Evolutionary conservation across 2,329 filamentous ascomycete species (phyloP).

Genomic region (Trichoderma breve): DNA sequence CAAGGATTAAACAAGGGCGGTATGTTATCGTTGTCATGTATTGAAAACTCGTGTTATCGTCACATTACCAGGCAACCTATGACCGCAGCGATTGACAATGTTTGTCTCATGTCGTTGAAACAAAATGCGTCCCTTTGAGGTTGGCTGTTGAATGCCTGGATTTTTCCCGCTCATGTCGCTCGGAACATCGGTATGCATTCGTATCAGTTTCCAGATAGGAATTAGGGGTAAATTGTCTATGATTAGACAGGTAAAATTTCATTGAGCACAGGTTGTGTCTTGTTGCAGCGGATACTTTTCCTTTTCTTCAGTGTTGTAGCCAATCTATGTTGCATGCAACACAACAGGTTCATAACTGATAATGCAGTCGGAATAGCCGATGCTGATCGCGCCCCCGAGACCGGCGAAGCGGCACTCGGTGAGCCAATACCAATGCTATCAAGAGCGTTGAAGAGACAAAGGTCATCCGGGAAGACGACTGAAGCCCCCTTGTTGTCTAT

Average conservation of each 20-base stretch:
- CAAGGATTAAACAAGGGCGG: not conserved
- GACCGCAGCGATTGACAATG: not conserved
- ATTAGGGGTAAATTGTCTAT: not conserved
- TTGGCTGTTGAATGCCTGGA: not conserved
- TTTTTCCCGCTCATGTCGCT: not conserved
- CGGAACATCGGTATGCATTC: not conserved
- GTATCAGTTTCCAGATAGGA: too few species aligned
- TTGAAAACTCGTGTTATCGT: not conserved
- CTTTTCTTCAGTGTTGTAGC: not conserved
- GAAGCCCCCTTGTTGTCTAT: not conserved
- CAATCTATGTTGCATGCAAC: not conserved
- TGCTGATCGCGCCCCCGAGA: constrained; percentile 7
- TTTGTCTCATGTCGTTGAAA: too few species aligned
- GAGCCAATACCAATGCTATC: not conserved
- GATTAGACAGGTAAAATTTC: not conserved
- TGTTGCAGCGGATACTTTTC: not conserved
- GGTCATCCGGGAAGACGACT: not conserved
- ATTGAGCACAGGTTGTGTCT: not conserved
- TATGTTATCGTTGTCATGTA: not conserved
- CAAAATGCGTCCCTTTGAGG: not conserved
- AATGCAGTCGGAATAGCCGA: constrained; percentile 7
- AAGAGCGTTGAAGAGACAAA: not conserved
- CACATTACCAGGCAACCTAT: not conserved
- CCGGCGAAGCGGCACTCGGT: not conserved
- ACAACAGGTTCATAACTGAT: not conserved